Conservation (phyloP, 2,329 filamentous ascomycete genomes). For the Penicillium sp. region DNA sequence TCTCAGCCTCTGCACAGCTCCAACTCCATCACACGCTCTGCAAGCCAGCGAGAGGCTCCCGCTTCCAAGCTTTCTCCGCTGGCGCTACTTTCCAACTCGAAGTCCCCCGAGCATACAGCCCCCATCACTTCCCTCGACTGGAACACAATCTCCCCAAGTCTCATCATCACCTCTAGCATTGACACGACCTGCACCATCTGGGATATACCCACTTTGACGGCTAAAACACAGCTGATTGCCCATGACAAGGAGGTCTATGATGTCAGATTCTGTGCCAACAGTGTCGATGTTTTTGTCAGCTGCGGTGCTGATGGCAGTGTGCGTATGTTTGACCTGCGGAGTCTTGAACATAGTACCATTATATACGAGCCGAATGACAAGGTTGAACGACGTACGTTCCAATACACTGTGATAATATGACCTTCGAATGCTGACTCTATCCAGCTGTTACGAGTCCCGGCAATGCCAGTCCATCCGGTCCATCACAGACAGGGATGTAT, state of each 20-base stretch:
- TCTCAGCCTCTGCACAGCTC: slow-evolving; percentile 55
- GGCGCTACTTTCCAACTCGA: slow-evolving; percentile 91
- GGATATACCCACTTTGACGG: slow-evolving; percentile 96
- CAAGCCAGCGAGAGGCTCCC: slow-evolving; percentile 56
- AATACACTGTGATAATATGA: background rate
- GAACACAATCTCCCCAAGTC: slow-evolving; percentile 93
- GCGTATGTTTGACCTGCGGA: slow-evolving; percentile 95
- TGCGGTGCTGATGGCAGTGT: slow-evolving; percentile 97
- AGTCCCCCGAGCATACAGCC: slow-evolving; percentile 95
- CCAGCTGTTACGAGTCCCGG: slow-evolving; percentile 45
- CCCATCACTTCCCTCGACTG: slow-evolving; percentile 94
- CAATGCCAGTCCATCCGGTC: slow-evolving; percentile 65
- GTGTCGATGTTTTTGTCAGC: slow-evolving; percentile 97
- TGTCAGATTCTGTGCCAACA: slow-evolving; percentile 95
- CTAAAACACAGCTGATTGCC: slow-evolving; percentile 95
- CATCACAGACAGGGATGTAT: slow-evolving; percentile 51
- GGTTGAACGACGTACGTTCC: slow-evolving; percentile 57
- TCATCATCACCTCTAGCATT: slow-evolving; percentile 98
- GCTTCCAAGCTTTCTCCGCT: slow-evolving; percentile 83
- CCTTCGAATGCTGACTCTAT: slow-evolving; percentile 4
- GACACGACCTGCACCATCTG: slow-evolving; percentile 99
- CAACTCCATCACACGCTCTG: slow-evolving; percentile 65
- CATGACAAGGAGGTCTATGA: slow-evolving; percentile 99
- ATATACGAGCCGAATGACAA: slow-evolving; percentile 97
- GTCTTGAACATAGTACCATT: slow-evolving; percentile 95